phyloP scores from a whole-genome alignment of 345 rosid genomes.

The Eucalyptus pauciflora region DNA sequence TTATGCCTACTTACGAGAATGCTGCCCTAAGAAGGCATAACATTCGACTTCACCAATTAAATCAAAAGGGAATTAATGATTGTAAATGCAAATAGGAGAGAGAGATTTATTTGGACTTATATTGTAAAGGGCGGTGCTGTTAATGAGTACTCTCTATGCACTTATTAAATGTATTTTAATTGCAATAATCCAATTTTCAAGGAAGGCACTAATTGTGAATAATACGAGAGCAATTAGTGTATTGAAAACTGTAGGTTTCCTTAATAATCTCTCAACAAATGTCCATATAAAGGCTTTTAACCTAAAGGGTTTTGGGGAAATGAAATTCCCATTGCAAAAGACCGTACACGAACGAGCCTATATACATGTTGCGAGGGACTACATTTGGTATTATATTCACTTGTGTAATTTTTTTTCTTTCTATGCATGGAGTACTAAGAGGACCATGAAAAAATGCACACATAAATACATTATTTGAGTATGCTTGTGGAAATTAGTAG shows the following conservation, averaged over 20 bases:
- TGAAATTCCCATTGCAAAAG: neutral
- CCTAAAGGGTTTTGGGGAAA: too few species aligned
- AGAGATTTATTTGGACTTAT: neutral
- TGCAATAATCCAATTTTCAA: neutral
- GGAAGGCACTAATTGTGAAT: neutral
- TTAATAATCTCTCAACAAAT: neutral
- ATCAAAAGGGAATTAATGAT: neutral
- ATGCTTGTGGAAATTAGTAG: neutral
- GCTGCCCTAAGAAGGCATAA: neutral
- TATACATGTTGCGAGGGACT: neutral
- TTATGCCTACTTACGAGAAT: neutral
- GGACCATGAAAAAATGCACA: neutral
- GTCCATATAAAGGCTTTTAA: too few species aligned
- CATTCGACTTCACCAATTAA: neutral
- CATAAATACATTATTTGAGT: neutral
- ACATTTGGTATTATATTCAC: neutral
- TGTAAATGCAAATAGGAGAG: neutral
- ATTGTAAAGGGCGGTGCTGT: neutral
- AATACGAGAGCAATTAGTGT: neutral
- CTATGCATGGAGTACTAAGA: neutral
- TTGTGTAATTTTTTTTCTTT: neutral
- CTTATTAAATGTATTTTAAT: neutral
- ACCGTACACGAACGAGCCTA: neutral
- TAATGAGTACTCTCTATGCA: neutral
- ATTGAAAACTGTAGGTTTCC: neutral